Base-by-base conservation (phyloP, 2,329 filamentous ascomycete species). In the Xylariaceae sp. region DNA sequence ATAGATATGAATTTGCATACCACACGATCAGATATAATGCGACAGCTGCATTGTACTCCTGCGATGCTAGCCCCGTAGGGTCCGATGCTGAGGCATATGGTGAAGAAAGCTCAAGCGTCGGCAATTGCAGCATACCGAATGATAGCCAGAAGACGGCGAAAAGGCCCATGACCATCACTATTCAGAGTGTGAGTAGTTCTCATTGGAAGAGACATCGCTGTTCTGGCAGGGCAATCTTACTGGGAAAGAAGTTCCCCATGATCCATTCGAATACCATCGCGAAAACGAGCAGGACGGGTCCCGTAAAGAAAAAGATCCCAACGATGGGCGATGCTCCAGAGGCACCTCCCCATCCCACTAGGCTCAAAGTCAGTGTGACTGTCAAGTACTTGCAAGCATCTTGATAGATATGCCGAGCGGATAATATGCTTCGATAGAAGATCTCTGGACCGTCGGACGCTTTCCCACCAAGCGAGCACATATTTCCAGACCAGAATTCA, bases 241-340 rank as follows among this genome's bases (percentile, higher is more conserved):
- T 76, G 3, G 67, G 60, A 47, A 71, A 69, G 63, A 72, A 72
- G 50, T 72, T 72, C 4, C 67, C 68, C 64, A 71, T 69, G 34
- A 76, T 66, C 71, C 72, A 76, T 47, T 76, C 71, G 47, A 74
- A 74, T 6, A 76, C 67, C 42, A 70, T 67, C 22, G 66, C 61
- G 26, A 73, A 63, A 12, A 66, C 52, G 6, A 75, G 60, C 34
- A 76, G 64, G 11, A 75, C 52, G 1, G 72, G 73, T 1, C 72
- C 72, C 32, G 59, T 50, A 50, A 65, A 65, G 51, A 65, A 62
- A 55, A 64, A 65, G 41, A 65, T 64, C 17, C 63, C 59, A 56
- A 57, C 62, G 33, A 66, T 56, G 3, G 63, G 62, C 0, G 57
- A 45, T 19, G 62, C 47, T 1, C 62, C 62, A 11, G 48, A 24